Evolutionary conservation across 2,329 filamentous ascomycete genomes (phyloP), one percentile per base, ranked within the genome.

Genomic region (Gaeumannomyces sp.): DNA sequence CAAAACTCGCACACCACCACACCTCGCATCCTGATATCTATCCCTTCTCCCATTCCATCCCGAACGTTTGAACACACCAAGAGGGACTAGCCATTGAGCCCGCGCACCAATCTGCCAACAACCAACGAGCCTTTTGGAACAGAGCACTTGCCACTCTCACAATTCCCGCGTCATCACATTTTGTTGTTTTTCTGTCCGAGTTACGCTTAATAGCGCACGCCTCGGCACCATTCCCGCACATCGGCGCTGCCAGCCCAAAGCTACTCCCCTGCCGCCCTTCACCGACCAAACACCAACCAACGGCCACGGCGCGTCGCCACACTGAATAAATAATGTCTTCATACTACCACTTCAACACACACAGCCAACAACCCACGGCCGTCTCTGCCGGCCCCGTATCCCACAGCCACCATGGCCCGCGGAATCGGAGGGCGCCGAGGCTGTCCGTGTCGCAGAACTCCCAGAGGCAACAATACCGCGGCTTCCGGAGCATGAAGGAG

Each of bases 381-480:
- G 77, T 80, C 68, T 77, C 81, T 65, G 78, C 82, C 65, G 82
- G 80, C 71, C 81, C 78, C 58, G 77, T 83, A 72, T 83, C 88
- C 69, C 90, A 95, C 80, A 89, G 85, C 77, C 89, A 94, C 79
- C 90, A 95, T 77, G 89, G 87, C 73, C 90, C 91, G 72, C 92
- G 94, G 73, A 93, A 91, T 76, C 90, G 94, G 73, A 87, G 94
- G 74, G 91, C 89, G 59, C 91, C 93, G 67, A 87, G 93, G 72
- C 83, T 95, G 71, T 89, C 89, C 58, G 88, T 92, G 63, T 85
- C 89, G 59, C 92, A 96, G 74, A 92, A 94, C 79, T 80, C 88
- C 62, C 91, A 96, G 74, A 90, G 93, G 76, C 92, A 97, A 77
- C 92, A 97, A 77, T 93, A 92, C 75, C 90, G 93, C 68, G 89